Evolutionary conservation across 495 filamentous ascomycete genomes (phyloP), one percentile per base, ranked within the genome.

Genomic region (Pyrenula aspistea): DNA sequence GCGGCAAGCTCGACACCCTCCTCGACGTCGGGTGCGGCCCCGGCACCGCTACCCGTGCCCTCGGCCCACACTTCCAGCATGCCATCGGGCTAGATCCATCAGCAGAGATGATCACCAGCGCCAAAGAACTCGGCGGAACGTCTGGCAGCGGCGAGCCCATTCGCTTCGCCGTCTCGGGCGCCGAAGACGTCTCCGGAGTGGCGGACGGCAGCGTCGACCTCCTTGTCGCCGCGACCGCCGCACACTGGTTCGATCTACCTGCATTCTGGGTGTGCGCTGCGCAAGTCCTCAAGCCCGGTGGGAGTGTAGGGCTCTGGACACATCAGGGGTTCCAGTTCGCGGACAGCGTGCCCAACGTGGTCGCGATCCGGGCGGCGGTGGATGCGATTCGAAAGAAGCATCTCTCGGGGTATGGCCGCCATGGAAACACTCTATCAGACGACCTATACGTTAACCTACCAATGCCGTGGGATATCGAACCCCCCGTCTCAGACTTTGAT

Each of bases 221-320:
- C 24, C 64, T 85, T 51, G 76, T 68, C 1, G 72, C 71, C 2
- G 77, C 74, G 0, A 79, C 68, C 24, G 73, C 79, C 0, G 78
- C 77, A 8, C 82, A 84, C 60, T 86, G 81, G 81, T 83, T 84
- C 71, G 72, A 83, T 57, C 76, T 83, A 72, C 50, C 70, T 10
- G 55, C 58, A 1, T 84, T 85, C 65, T 85, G 78, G 74, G 24
- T 50, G 0, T 60, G 62, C 1, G 80, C 78, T 0, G 79, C 76
- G 0, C 65, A 68, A 21, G 67, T 77, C 8, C 60, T 85, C 15
- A 76, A 73, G 57, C 75, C 76, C 2, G 77, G 77, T 2, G 82
- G 80, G 12, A 84, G 72, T 0, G 76, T 84, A 2, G 78, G 76
- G 0, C 25, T 84, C 1, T 86, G 80, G 81, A 63, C 64, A 2